Evolutionary conservation across 106 monocot genomes (phyloP).

Genomic region (Xerophyta viscosa): DNA sequence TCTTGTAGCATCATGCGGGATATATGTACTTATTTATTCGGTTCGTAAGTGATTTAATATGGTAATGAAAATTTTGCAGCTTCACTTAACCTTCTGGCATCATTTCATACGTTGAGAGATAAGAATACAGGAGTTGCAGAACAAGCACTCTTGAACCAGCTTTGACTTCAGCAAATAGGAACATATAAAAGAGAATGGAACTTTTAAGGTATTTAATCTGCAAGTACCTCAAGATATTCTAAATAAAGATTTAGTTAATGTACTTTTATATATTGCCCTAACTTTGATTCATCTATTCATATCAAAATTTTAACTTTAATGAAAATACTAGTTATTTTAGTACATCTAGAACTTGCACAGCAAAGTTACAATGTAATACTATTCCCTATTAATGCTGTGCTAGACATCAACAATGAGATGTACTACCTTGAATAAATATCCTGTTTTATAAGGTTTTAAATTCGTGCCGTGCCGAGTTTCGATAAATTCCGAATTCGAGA

Average conservation of each 20-base stretch:
- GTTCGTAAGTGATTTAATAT: not conserved
- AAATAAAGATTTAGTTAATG: not conserved
- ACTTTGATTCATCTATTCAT: not conserved
- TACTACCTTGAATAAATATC: too few relatives aligned
- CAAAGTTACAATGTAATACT: too few relatives aligned
- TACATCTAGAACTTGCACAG: too few relatives aligned
- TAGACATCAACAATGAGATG: too few relatives aligned
- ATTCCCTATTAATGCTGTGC: too few relatives aligned
- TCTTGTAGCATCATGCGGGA: not conserved
- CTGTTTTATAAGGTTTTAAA: too few relatives aligned
- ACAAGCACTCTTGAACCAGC: conserved; percentile 9
- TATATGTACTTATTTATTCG: not conserved
- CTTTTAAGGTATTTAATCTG: not conserved
- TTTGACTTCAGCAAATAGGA: conserved; percentile 3
- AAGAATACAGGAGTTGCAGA: conserved; percentile 2
- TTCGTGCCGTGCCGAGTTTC: too few relatives aligned
- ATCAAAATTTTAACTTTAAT: too few relatives aligned
- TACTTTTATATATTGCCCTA: not conserved
- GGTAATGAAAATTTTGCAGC: conserved; percentile 5
- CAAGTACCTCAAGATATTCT: not conserved
- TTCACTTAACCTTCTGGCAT: conserved; percentile 10
- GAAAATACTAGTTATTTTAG: too few relatives aligned
- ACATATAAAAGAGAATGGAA: not conserved
- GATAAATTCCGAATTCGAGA: too few relatives aligned
- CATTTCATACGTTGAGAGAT: conserved; percentile 6